Evolutionary conservation across 305 asterid genomes (phyloP).

Genomic region (Ajuga reptans): DNA sequence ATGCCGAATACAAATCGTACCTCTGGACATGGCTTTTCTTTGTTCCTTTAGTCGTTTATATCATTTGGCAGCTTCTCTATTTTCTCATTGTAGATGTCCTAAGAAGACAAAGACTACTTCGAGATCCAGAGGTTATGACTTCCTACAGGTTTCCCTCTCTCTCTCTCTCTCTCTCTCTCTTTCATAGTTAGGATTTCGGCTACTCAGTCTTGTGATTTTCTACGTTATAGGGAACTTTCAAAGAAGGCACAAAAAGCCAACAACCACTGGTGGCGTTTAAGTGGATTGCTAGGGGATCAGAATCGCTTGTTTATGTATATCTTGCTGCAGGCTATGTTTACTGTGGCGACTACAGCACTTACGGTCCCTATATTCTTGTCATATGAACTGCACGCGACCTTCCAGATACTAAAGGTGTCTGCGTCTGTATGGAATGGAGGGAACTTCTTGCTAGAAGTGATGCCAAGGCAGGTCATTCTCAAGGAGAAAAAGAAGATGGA

Average conservation of each 20-base stretch:
- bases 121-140: constrained; percentile 92
- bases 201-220: not conserved
- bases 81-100: constrained; percentile 77
- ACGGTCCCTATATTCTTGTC: constrained; percentile 88
- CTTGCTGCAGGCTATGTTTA: constrained; percentile 73
- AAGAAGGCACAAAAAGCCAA: constrained; percentile 92
- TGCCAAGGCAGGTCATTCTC: constrained; percentile 85
- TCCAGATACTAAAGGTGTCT: constrained; percentile 78
- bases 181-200: not conserved
- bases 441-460: constrained; percentile 78
- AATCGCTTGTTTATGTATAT: constrained; percentile 89
- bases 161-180: not conserved
- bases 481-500: constrained; percentile 72
- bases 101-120: constrained; percentile 68
- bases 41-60: constrained; percentile 69
- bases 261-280: constrained; percentile 91
- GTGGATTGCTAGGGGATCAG: constrained; percentile 90
- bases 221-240: constrained; percentile 62
- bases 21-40: constrained; percentile 90
- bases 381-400: constrained; percentile 53
- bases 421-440: constrained; percentile 96
- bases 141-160: constrained; percentile 61
- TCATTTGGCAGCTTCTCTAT: constrained; percentile 76
- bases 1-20: constrained; percentile 55
- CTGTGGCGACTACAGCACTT: constrained; percentile 77